Percentiles rank a stretch among this genome's conserved stretches.
These are phyloP conservation scores for Stachybotrys echinatus DNA, from an alignment of 2,329 filamentous ascomycete species.

Conservation along the genomic window DNA sequence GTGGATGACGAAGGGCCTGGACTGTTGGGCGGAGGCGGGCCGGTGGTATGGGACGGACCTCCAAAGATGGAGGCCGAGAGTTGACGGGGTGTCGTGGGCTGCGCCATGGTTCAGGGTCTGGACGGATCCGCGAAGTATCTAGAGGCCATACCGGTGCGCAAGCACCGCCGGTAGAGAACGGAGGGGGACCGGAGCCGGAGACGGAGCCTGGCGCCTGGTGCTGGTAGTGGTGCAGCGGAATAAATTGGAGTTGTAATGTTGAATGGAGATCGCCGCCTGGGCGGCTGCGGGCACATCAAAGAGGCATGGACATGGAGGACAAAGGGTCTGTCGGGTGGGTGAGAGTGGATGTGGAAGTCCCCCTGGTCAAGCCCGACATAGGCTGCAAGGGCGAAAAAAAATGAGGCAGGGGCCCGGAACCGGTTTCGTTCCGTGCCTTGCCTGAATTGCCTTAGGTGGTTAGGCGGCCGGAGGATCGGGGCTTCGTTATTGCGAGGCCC, in stretches of 20 bases:
- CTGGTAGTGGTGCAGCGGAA: no score
- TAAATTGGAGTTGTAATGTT: no score
- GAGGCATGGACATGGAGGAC: background rate
- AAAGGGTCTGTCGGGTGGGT: background rate
- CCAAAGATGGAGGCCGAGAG: conserved; percentile 42
- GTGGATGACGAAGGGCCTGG: conserved; percentile 19
- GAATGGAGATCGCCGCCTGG: background rate
- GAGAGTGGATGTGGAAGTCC: background rate
- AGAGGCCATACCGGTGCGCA: background rate
- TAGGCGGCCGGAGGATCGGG: background rate
- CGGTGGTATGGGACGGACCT: conserved; percentile 23
- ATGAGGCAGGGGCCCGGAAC: background rate
- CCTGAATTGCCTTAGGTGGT: no score
- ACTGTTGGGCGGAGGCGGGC: conserved; percentile 16
- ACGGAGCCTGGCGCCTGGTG: background rate
- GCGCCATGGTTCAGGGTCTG: conserved; percentile 30
- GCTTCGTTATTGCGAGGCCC: background rate
- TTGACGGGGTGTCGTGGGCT: conserved; percentile 40
- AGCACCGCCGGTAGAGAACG: background rate
- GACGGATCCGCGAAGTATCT: conserved; percentile 4
- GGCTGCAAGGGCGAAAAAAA: background rate
- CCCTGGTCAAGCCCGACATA: background rate
- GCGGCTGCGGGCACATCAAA: background rate
- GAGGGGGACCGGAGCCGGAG: background rate
- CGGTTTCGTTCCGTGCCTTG: background rate